Base-by-base conservation (phyloP, 352 stramenopile genomes). In the Phytophthora constricta region DNA sequence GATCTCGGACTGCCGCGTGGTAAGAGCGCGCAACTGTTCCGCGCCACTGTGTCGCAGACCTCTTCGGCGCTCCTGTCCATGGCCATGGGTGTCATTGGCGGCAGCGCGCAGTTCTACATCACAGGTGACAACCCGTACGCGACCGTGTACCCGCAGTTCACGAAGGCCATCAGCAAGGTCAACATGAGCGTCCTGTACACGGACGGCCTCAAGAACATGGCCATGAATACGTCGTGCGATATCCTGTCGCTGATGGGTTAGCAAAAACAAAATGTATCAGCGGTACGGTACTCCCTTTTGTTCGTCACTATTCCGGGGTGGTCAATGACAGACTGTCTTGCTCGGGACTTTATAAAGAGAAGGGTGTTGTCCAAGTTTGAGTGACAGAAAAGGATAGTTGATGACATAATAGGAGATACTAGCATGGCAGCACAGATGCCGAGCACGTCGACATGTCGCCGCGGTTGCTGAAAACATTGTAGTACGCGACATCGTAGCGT, bases 131-230 rank as follows among this genome's bases (percentile, higher is more conserved):
- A 82, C 59, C 55, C 41, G 9, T 47, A 47, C 41, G 41, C 41
- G 17, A 47, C 41, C 17, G 41, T 23, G 19, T 23, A 47, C n/a
- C 13, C 19, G 41, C 41, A 25, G 16, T 47, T 47, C 41, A 47
- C 19, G 41, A 17, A 47, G 41, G 41, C 41, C n/a, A 11, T 47
- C 45, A 51, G 20, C 45, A 33, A 28, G 22, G 25, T 87, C 47
- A 87, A 89, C 65, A 84, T 87, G 68, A 87, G 74, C 56, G 68
- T 89, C 50, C 52, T 84, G n/a, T 89, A 89, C 77, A 87, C 70
- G 48, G 80, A 84, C 28, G 76, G 73, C 10, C 65, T 87, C 28
- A 50, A 50, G 22, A 89, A 68, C 28, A 37, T 89, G 27, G 45
- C 42, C 14, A 48, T 84, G 51, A 78, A 76, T 62, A 65, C 48